These are phyloP conservation scores for Ophiognomonia clavigignenti-juglandacearum DNA, from an alignment of 2,329 filamentous ascomycete species.

Conservation along the genomic window DNA sequence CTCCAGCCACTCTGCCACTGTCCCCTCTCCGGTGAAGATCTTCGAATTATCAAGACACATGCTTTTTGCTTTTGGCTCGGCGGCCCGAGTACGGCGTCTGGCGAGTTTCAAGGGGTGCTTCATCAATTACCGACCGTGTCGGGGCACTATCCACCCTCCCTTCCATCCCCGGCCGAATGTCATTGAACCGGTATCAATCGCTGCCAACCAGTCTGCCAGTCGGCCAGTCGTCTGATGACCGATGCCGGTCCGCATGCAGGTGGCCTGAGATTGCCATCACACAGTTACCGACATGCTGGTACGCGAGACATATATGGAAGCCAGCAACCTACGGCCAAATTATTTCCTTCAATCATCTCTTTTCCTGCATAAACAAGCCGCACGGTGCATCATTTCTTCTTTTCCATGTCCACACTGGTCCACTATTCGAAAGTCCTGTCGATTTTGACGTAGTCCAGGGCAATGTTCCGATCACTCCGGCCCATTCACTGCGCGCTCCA, in stretches of 20 bases:
- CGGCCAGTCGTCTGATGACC: neutral
- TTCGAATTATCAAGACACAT: too few relatives aligned
- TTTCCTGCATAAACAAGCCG: neutral
- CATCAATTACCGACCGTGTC: too few relatives aligned
- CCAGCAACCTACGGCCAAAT: slow-evolving; percentile 4
- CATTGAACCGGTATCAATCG: neutral
- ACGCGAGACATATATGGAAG: slow-evolving; percentile 1
- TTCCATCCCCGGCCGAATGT: neutral
- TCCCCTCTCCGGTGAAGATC: too few relatives aligned
- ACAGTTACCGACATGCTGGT: slow-evolving; percentile 10
- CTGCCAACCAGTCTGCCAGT: too few relatives aligned
- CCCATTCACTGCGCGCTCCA: neutral
- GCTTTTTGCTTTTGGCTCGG: too few relatives aligned
- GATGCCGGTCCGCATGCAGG: neutral
- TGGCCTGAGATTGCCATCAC: neutral
- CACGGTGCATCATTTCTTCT: too few relatives aligned
- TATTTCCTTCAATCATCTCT: slow-evolving; percentile 14
- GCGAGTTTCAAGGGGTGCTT: too few relatives aligned
- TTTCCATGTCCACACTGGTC: too few relatives aligned
- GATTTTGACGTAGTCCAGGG: neutral
- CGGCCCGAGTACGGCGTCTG: too few relatives aligned
- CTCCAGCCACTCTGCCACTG: too few relatives aligned
- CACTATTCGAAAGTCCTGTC: neutral
- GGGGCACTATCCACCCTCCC: too few relatives aligned
- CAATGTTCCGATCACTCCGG: too few relatives aligned